phyloP scores from a whole-genome alignment of 768 basidiomycete genomes.

The Podaxis carcinomalis region DNA sequence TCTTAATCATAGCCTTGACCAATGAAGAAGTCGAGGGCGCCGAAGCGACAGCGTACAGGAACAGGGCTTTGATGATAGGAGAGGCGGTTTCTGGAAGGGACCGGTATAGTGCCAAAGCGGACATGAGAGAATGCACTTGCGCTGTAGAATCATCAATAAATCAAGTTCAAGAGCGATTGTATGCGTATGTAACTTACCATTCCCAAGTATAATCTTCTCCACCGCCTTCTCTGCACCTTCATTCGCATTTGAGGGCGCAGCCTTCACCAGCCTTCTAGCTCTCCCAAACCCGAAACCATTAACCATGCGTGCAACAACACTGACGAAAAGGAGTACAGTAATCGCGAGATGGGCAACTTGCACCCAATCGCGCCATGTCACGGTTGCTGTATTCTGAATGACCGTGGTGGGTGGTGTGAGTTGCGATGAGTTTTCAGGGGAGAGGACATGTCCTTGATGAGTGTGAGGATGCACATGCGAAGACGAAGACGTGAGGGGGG shows the following conservation, averaged over 20 bases:
- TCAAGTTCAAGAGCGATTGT: not conserved
- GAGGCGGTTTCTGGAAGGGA: slow-evolving; percentile 3
- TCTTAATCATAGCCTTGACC: slow-evolving; percentile 30
- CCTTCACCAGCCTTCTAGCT: slow-evolving; percentile 13
- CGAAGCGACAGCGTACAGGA: not conserved
- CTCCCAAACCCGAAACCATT: slow-evolving; percentile 22
- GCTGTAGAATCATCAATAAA: not conserved
- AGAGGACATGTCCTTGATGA: slow-evolving; percentile 53
- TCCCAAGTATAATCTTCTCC: slow-evolving; percentile 12
- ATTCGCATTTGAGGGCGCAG: not conserved
- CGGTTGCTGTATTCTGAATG: slow-evolving; percentile 12
- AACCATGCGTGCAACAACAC: slow-evolving; percentile 39
- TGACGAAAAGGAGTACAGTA: slow-evolving; percentile 57
- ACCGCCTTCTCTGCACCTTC: slow-evolving; percentile 10
- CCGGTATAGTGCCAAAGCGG: not conserved
- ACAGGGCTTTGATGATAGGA: slow-evolving; percentile 2
- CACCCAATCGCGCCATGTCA: slow-evolving; percentile 45
- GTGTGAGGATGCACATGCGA: slow-evolving; percentile 22
- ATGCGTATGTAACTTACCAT: slow-evolving; percentile 21
- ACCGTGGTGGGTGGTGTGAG: slow-evolving; percentile 20
- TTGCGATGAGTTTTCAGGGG: slow-evolving; percentile 31
- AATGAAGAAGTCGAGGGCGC: slow-evolving; percentile 48
- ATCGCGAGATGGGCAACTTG: slow-evolving; percentile 65
- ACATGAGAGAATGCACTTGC: not conserved
- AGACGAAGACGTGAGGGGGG: slow-evolving; percentile 45